Base-by-base conservation (phyloP, 306 rosid species). In the Oemleria cerasiformis region DNA sequence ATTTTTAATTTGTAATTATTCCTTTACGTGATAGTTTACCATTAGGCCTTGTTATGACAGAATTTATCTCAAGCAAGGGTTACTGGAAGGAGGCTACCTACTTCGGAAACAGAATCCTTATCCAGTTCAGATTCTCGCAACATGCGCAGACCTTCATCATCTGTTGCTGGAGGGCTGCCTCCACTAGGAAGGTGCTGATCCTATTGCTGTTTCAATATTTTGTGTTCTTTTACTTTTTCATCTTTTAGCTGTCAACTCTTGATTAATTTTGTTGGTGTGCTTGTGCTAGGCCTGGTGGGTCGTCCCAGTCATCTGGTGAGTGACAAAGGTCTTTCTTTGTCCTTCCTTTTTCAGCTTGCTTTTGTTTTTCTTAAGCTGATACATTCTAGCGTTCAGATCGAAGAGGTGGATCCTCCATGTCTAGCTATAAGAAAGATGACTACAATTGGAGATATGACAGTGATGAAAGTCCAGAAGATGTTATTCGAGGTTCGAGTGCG, bases 101-200 rank as follows among this genome's bases (percentile, higher is more conserved):
- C 85, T 44, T 78, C 92, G 68, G 99, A 91, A 60, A 64, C 87
- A 25, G 99, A 91, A 83, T 68, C 94, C 55, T 70, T 91, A 77
- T 84, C 97, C 57, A 87, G 78, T 83, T 56, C 87, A 7, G 99
- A 94, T 25, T 83, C 95, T 67, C 84, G 92, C 68, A 91, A 82
- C 79, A 45, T 61, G 72, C 85, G 97, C 50, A 87, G 99, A 74
- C 96, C 96, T 78, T 87, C 98, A 17, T 92, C 99, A 54, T 86
- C 97, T 84, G 96, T 95, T 80, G 96, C 82, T 5, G 90, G 96
- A 50, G 97, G 99, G 79, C 86, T 95, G 58, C 99, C 97, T 70
- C 99, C 99, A 20, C 83, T 88, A 16, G 97, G 96, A 89, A 95
- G 99, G 99, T 95, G 71, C 73, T 64, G 74, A 63, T 11, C 71